A percentile compares a stretch with the other conserved stretches of the same genome.
These are phyloP conservation scores for Excoecaria cochinchinensis DNA, from an alignment of 345 rosid genomes.

Conservation along the genomic window DNA sequence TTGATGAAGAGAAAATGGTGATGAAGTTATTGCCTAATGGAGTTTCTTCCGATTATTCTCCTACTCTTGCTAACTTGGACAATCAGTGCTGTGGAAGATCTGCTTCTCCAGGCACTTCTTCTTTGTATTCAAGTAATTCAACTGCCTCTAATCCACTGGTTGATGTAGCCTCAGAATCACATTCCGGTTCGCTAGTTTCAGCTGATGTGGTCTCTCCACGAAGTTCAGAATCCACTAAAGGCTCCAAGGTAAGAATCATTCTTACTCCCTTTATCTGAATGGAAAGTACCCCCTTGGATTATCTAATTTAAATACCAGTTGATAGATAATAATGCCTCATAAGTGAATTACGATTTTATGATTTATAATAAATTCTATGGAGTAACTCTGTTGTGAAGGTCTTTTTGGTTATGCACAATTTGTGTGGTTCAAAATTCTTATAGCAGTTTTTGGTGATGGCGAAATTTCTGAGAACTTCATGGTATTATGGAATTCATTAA, in stretches of 20 bases:
- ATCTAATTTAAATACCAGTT: background rate
- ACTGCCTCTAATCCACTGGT: constrained; percentile 28
- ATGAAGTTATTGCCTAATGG: constrained; percentile 25
- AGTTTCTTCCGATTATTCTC: constrained; percentile 30
- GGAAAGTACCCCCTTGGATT: background rate
- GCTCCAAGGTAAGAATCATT: constrained; percentile 47
- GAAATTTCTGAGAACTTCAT: background rate
- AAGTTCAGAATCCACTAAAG: constrained; percentile 43
- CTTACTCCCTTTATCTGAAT: constrained; percentile 3
- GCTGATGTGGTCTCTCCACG: constrained; percentile 42
- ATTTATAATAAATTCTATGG: background rate
- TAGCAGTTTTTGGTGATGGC: background rate
- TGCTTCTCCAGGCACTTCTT: constrained; percentile 26
- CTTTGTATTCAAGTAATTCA: constrained; percentile 36
- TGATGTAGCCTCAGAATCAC: constrained; percentile 31
- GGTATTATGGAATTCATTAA: background rate
- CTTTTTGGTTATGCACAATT: background rate
- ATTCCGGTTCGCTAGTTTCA: constrained; percentile 31
- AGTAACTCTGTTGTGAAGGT: background rate
- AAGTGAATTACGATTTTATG: background rate
- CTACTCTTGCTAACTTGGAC: constrained; percentile 30
- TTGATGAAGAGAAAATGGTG: constrained; percentile 32
- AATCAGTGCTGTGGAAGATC: constrained; percentile 42
- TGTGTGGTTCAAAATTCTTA: background rate
- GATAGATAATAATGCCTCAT: background rate